phyloP scores from a whole-genome alignment of 2,329 filamentous ascomycete genomes.

The Dactylellina leptospora region DNA sequence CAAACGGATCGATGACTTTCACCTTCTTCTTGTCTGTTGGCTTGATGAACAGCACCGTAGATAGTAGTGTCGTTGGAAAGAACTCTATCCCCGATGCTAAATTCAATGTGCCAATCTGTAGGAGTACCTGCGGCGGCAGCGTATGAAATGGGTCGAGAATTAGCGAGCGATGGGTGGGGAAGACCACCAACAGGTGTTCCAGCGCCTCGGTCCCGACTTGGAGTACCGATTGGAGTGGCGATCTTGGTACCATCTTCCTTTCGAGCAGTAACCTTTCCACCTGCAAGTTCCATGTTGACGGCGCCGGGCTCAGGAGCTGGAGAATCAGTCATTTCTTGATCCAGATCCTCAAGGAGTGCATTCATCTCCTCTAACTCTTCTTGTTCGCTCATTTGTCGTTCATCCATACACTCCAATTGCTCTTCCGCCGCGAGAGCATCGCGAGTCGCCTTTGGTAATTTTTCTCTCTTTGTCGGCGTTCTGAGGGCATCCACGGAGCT shows the following conservation, averaged over 20 bases:
- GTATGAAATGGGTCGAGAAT: conserved; percentile 77
- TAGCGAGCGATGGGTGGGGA: conserved; percentile 58
- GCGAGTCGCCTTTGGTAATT: conserved; percentile 48
- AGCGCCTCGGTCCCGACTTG: conserved; percentile 62
- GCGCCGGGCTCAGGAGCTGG: conserved; percentile 81
- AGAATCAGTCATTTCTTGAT: conserved; percentile 79
- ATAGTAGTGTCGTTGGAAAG: conserved; percentile 93
- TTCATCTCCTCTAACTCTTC: conserved; percentile 72
- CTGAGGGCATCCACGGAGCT: conserved; percentile 55
- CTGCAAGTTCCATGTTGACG: conserved; percentile 88
- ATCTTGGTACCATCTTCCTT: conserved; percentile 91
- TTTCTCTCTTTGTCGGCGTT: conserved; percentile 54
- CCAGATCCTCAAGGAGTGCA: conserved; percentile 87
- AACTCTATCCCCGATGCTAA: conserved; percentile 82
- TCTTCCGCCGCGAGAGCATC: conserved; percentile 63
- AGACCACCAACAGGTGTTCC: conserved; percentile 62
- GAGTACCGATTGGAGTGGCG: conserved; percentile 76
- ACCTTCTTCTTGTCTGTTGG: conserved; percentile 61
- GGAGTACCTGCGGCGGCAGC: conserved; percentile 83
- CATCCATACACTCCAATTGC: conserved; percentile 89
- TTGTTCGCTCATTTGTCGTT: conserved; percentile 75
- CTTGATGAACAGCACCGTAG: conserved; percentile 83
- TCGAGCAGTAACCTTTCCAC: conserved; percentile 86
- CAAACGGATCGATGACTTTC: conserved; percentile 82
- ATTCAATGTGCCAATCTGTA: conserved; percentile 97